Percentiles rank a stretch among this genome's conserved stretches.
Evolutionary conservation across 768 basidiomycete species (phyloP).

Genomic region (Pleurotus eryngii): DNA sequence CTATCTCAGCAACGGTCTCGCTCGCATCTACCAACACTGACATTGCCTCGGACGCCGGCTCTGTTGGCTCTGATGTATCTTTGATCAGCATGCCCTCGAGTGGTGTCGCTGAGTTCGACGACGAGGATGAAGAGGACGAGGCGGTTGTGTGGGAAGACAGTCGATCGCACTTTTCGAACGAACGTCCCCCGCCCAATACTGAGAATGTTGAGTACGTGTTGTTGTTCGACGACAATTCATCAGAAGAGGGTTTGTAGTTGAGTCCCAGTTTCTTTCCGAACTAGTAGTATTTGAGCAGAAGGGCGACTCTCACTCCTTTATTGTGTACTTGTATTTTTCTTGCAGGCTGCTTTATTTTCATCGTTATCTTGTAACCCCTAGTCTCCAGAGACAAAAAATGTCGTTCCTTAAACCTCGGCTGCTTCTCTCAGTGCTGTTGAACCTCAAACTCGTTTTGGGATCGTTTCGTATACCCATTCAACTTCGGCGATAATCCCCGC

Average conservation of each 20-base stretch:
- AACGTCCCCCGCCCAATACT: constrained; percentile 19
- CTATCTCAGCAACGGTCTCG: neutral
- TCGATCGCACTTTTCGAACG: constrained; percentile 33
- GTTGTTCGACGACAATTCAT: constrained; percentile 63
- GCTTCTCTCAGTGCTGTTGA: too few relatives aligned
- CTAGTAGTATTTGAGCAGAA: neutral
- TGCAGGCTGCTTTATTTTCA: too few relatives aligned
- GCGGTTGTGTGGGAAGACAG: constrained; percentile 56
- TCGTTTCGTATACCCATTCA: too few relatives aligned
- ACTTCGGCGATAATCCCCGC: too few relatives aligned
- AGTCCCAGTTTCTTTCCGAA: neutral
- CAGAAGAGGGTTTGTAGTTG: constrained; percentile 40
- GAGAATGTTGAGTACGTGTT: constrained; percentile 61
- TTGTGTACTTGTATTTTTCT: too few relatives aligned
- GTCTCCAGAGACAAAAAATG: too few relatives aligned
- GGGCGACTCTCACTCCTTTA: too few relatives aligned
- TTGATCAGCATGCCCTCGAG: constrained; percentile 56
- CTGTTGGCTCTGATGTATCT: constrained; percentile 12
- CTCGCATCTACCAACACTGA: constrained; percentile 5
- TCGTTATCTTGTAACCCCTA: too few relatives aligned
- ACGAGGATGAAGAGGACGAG: constrained; percentile 43
- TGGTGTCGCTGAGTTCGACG: neutral
- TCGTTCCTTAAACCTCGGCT: too few relatives aligned
- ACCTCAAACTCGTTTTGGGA: too few relatives aligned
- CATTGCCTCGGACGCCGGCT: constrained; percentile 11